Base-by-base conservation (phyloP, 805 yeast genomes). In the Saccharomycopsis babjevae region DNA sequence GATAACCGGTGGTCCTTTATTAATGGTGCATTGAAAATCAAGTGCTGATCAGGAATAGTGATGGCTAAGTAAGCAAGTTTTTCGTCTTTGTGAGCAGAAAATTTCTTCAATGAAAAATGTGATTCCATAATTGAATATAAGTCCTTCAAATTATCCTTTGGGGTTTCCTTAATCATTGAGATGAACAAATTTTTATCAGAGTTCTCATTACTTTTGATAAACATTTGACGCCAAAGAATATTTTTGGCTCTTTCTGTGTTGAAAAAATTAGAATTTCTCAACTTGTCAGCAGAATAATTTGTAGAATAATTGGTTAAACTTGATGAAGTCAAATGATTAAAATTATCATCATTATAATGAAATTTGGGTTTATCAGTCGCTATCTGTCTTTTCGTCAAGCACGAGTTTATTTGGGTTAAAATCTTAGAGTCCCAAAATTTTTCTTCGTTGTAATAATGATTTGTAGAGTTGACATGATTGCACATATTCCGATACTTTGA, bases 291-390 rank as follows among this genome's bases (percentile, higher is more conserved):
- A 8, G 16, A 7, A 46, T 46, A 46, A 25, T 54, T 40, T 42
- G 32, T 34, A 20, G 63, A 57, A 30, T 52, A 61, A 46, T 61
- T 61, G 15, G 39, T 56, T 16, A 57, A 15, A 30, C 36, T 40
- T n/a, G 56, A 20, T 6, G 61, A 18, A 20, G 22, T 10, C 55
- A 55, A 40, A 50, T 61, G 43, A 52, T 52, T 28, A 22, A 61
- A 61, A 54, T 57, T 61, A 34, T 61, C 63, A 42, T 61, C 63
- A 20, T 56, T 61, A 28, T 54, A 61, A 22, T 50, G 22, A 50
- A 57, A 46, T 46, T 22, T 46, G 8, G 52, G 52, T 16, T 3
- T 16, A 22, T 5, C 32, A 22, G 5, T 46, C 3, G 15, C 10
- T 13, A 13, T 7, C 15, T 34, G 38, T 6, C 22, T 25, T 22